Evolutionary conservation across 257 asterid species (phyloP).

Genomic region (Solanum habrochaites): DNA sequence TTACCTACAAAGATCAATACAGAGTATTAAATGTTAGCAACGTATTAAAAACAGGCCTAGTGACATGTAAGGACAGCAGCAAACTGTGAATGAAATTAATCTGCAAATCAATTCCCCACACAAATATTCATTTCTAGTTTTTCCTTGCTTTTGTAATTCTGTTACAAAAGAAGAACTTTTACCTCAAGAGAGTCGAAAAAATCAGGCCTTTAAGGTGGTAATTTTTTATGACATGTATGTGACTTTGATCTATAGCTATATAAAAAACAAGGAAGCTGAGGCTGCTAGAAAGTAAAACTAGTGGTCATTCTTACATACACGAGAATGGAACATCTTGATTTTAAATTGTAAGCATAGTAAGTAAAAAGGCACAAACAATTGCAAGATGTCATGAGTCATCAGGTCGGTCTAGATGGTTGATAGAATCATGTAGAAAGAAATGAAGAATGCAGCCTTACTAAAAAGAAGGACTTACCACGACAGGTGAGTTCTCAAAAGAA

Average conservation of each 20-base stretch:
- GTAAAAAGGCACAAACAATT: background rate
- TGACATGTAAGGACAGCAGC: background rate
- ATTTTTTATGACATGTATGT: background rate
- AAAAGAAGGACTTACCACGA: slow-evolving; percentile 6
- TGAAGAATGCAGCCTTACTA: background rate
- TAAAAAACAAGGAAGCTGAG: background rate
- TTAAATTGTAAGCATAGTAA: background rate
- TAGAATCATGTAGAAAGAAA: background rate
- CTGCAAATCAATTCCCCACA: background rate
- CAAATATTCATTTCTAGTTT: background rate
- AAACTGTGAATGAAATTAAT: background rate
- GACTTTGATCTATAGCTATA: background rate
- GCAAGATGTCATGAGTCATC: background rate
- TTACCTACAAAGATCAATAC: slow-evolving; percentile 15
- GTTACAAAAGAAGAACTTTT: background rate
- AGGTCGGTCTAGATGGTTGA: background rate
- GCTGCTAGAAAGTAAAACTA: background rate
- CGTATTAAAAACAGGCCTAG: too few species aligned
- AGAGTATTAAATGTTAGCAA: background rate
- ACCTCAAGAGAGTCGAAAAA: background rate
- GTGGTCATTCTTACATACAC: background rate
- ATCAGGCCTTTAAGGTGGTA: background rate
- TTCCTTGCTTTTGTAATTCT: background rate
- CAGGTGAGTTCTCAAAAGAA: slow-evolving; percentile 4
- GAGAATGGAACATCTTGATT: background rate